Conservation (phyloP, 192 early-diverging fungal genomes). For the Gryganskiella cystojenkinii region DNA sequence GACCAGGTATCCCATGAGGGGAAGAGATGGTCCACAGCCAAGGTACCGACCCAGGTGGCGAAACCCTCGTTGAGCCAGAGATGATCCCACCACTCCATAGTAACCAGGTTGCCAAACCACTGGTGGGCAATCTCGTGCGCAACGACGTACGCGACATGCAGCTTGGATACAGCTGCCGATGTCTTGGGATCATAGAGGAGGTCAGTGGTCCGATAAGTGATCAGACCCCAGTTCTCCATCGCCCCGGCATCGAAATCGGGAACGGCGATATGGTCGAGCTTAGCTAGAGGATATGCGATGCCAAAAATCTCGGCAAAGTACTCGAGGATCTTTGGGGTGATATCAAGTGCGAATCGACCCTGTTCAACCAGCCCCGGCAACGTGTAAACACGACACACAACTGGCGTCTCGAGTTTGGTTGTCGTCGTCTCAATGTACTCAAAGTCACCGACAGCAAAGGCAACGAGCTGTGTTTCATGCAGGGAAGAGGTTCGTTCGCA, state of each 20-base stretch:
- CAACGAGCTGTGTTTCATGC: constrained; percentile 62
- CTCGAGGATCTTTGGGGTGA: constrained; percentile 74
- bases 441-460: constrained; percentile 80
- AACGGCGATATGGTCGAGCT: constrained; percentile 79
- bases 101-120: constrained; percentile 91
- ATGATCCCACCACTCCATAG: constrained; percentile 78
- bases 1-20: constrained; percentile 81
- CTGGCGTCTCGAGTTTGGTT: constrained; percentile 14
- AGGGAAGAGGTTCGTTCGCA: background rate
- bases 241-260: constrained; percentile 85
- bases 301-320: constrained; percentile 78
- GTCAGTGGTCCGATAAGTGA: constrained; percentile 76
- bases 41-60: constrained; percentile 77
- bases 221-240: constrained; percentile 93
- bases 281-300: constrained; percentile 77
- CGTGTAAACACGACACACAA: constrained; percentile 78
- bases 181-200: constrained; percentile 72
- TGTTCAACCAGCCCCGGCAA: constrained; percentile 66
- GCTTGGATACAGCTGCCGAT: constrained; percentile 64
- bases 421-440: constrained; percentile 78
- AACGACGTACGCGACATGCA: constrained; percentile 76
- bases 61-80: constrained; percentile 92
- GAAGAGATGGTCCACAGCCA: constrained; percentile 73
- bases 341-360: constrained; percentile 77
- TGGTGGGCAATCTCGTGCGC: constrained; percentile 87